Base-by-base conservation (phyloP, 139 green algal genomes). In the Auxenochlorella pyrenoidosa region DNA sequence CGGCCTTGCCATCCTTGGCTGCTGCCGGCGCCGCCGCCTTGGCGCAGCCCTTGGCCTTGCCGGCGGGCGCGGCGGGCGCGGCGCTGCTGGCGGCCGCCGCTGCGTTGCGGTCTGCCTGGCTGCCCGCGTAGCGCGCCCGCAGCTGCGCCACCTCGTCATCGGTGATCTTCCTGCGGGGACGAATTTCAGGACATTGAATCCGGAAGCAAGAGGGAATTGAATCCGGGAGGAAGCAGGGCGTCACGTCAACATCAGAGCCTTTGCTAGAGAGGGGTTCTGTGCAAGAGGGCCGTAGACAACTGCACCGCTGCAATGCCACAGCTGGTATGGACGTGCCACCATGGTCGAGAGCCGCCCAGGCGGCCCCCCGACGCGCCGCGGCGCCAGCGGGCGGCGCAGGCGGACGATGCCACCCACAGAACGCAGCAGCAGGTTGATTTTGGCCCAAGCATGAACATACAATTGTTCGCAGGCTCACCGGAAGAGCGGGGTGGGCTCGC, bases 401-500 rank as follows among this genome's bases (percentile, higher is more conserved):
- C 15, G 5, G 6, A 3, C 24, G 65, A 30, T 18, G 3, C 26
- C 21, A 72, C 6, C 26, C 26, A 40, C 32, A 73, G 66, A 15
- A n/a, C 66, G 40, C 32, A 28, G 32, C 66, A 73, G 66, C 32
- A 41, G 8, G 34, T 15, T n/a, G n/a, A 34, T 34, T 1, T 24
- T 1, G 6, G 47, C 65, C n/a, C n/a, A n/a, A n/a, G n/a, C n/a
- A n/a, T 58, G 47, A 58, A 58, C 8, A 58, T 6, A 58, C 6
- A 12, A 58, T 6, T 6, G 12, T 58, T 58, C 47, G 12, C 6
- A 0, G 6, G 6, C 79, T 19, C 63, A 85, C 58, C 63, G 79
- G 87, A 97, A 96, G 21, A 97, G 89, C 54, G 94, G 89, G 72
- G 85, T 82, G 63, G 90, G 89, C 51, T 93, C 93, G 12, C 72